These are phyloP conservation scores for Rhodofomes roseus DNA, from an alignment of 1,284 basidiomycete genomes.

Conservation along the genomic window DNA sequence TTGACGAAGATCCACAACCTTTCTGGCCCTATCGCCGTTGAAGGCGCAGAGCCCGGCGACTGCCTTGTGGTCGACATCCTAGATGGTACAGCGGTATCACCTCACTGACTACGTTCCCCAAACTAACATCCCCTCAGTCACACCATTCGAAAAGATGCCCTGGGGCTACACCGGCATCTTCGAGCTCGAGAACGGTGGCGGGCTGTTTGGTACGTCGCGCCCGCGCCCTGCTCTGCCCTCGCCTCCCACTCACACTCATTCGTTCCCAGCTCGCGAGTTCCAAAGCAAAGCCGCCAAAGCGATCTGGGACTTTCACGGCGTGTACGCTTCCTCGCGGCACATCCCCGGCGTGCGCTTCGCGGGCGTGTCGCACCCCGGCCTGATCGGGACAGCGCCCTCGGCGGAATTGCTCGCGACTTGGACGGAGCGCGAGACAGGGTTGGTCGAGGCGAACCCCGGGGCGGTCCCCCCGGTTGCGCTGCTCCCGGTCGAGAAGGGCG, in stretches of 20 bases:
- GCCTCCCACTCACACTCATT: neutral
- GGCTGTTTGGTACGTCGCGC: slow-evolving; percentile 54
- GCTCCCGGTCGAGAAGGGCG: slow-evolving; percentile 56
- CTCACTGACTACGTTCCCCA: neutral
- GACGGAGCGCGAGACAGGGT: slow-evolving; percentile 67
- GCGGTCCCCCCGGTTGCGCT: slow-evolving; percentile 66
- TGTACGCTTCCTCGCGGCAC: slow-evolving; percentile 69
- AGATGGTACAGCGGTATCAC: slow-evolving; percentile 43
- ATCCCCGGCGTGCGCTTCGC: slow-evolving; percentile 79
- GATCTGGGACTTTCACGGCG: slow-evolving; percentile 76
- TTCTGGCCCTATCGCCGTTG: slow-evolving; percentile 70
- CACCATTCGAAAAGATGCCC: slow-evolving; percentile 72
- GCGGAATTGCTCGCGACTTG: slow-evolving; percentile 68
- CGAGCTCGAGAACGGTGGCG: slow-evolving; percentile 72
- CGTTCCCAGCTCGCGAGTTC: slow-evolving; percentile 55
- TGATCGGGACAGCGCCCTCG: slow-evolving; percentile 76
- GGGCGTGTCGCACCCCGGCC: slow-evolving; percentile 73
- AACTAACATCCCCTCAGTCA: slow-evolving; percentile 36
- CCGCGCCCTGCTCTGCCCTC: neutral
- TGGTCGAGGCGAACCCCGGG: slow-evolving; percentile 55
- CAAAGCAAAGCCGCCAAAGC: slow-evolving; percentile 71
- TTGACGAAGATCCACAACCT: slow-evolving; percentile 69
- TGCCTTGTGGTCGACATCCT: slow-evolving; percentile 77
- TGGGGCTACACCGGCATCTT: slow-evolving; percentile 84
- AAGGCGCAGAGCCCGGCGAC: slow-evolving; percentile 76